Evolutionary conservation across 2,329 filamentous ascomycete genomes (phyloP), one percentile per base, ranked within the genome.

Genomic region (Talaromyces sp.): DNA sequence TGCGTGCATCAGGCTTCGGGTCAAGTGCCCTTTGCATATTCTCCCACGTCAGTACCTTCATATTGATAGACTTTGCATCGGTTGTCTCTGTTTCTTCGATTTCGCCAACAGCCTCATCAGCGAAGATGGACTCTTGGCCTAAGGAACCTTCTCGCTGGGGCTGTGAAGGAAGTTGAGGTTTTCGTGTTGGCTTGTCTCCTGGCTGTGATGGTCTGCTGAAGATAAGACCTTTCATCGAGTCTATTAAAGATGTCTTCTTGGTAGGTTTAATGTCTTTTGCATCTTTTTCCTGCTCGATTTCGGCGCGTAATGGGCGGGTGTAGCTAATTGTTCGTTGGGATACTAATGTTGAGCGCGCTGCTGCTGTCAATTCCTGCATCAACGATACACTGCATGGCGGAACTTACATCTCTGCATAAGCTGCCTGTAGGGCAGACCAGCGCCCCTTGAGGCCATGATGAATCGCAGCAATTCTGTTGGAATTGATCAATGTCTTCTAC

Each of bases 1-100:
- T 82, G 65, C 93, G 87, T 65, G 84, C 84, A 52, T 83, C 79
- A 16, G 93, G 93, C 70, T 90, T 86, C 5, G 95, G 95, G 76
- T 97, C 90, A 56, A 92, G 79, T 33, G 85, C 85, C 64, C 85
- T 81, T 64, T 85, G 84, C 81, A 90, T 85, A 70, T 84, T 83
- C 43, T 82, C 72, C 41, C 74, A 78, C 71, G 85, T 82, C 59
- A 82, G 81, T 27, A 74, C 57, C 45, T 74, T 72, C 31, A 79
- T 68, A 6, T 69, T 37, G 39, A 65, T 52, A 2, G 39, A 14
- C 9, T n/a, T 41, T 8, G 16, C 9, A 24, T 67, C 66, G 56
- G 65, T 19, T 60, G 67, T 60, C 33, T 65, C 60, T 52, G 65
- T 63, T 60, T 69, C 67, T 35, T 72, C 71, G n/a, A 70, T 67